These are phyloP conservation scores for Paramecium tetraurelia DNA, from an alignment of 73 alveolate species.

Conservation along the genomic window DNA sequence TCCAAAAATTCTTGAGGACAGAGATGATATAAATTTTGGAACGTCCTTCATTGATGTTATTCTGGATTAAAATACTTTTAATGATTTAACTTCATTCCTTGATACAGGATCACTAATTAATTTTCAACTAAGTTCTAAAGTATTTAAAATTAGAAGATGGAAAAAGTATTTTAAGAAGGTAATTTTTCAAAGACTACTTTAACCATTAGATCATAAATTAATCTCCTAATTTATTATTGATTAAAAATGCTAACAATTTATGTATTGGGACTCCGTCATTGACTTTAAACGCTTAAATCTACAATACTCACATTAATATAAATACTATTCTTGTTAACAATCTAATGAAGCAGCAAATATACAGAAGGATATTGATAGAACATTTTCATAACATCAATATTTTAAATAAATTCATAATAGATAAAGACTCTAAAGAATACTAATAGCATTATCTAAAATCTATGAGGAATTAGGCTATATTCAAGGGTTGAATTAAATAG, in stretches of 20 bases:
- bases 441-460: background rate
- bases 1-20: slow-evolving; percentile 27
- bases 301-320: background rate
- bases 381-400: background rate
- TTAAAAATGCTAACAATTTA: background rate
- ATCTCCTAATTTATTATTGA: background rate
- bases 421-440: background rate
- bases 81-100: background rate
- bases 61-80: background rate
- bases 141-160: slow-evolving; percentile 5
- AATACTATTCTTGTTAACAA: slow-evolving; percentile 5
- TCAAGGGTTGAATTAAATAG: slow-evolving; percentile 20
- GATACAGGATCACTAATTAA: background rate
- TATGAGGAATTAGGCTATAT: background rate
- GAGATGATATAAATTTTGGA: slow-evolving; percentile 23
- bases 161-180: background rate
- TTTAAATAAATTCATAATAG: slow-evolving; percentile 6
- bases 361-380: slow-evolving; percentile 27
- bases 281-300: background rate
- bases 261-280: slow-evolving; percentile 7
- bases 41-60: background rate
- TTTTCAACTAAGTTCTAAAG: slow-evolving; percentile 4
- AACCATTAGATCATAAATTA: background rate
- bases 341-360: background rate
- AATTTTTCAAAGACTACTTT: background rate